Evolutionary conservation across 2,329 filamentous ascomycete species (phyloP).

Genomic region (Pestalotiopsis sp.): DNA sequence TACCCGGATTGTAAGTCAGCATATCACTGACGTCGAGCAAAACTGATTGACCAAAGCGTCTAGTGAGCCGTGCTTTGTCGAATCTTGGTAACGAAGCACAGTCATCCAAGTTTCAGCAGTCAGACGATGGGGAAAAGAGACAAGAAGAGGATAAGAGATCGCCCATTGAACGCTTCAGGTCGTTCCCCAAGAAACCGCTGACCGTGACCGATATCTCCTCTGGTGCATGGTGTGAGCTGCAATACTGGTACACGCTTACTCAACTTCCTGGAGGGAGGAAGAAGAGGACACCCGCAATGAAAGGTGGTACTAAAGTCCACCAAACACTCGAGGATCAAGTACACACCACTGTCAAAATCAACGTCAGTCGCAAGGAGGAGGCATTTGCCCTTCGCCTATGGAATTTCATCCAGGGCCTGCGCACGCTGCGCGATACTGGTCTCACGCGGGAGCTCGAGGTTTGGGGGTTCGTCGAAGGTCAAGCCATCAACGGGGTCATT

Average conservation of each 20-base stretch:
- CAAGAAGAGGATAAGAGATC: conserved; percentile 38
- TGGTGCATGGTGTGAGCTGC: conserved; percentile 93
- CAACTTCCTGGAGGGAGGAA: conserved; percentile 73
- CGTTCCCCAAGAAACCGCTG: conserved; percentile 75
- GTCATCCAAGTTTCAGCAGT: conserved; percentile 17
- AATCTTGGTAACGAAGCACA: conserved; percentile 21
- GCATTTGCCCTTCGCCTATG: conserved; percentile 80
- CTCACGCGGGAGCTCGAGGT: conserved; percentile 78
- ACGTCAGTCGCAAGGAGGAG: conserved; percentile 77
- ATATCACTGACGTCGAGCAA: neutral
- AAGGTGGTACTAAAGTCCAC: conserved; percentile 78
- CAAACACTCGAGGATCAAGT: conserved; percentile 84
- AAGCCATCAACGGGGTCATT: conserved; percentile 87
- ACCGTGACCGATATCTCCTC: conserved; percentile 88
- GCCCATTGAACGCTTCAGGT: conserved; percentile 79
- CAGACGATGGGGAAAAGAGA: neutral
- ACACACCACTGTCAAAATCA: conserved; percentile 74
- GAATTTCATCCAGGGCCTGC: conserved; percentile 87
- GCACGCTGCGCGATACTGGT: conserved; percentile 71
- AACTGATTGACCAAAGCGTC: conserved; percentile 67
- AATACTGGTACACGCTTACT: conserved; percentile 87
- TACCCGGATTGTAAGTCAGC: conserved; percentile 58
- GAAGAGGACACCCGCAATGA: conserved; percentile 81
- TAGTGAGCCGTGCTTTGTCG: conserved; percentile 58
- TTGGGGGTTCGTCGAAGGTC: conserved; percentile 82